phyloP scores from a whole-genome alignment of 352 stramenopile species.

The Phytophthora parvispora region DNA sequence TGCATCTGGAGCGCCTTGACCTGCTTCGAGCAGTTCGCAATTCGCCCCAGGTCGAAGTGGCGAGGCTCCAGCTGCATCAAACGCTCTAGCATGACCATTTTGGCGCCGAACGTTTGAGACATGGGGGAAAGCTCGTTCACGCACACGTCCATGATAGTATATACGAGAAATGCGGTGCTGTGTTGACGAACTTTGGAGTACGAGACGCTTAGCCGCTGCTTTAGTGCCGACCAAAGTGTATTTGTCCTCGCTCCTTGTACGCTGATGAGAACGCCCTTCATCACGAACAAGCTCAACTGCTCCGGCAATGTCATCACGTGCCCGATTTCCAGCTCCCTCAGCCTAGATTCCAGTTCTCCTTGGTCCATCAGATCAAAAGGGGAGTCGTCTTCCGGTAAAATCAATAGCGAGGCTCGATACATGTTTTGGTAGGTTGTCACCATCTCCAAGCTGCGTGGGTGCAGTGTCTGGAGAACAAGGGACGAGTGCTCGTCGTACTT shows the following conservation, averaged over 20 bases:
- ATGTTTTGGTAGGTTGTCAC: constrained; percentile 67
- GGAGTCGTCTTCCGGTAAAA: constrained; percentile 39
- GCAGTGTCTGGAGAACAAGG: constrained; percentile 65
- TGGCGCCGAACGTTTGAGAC: background rate
- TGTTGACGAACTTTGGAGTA: background rate
- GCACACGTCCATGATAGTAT: background rate
- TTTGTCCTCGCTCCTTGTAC: background rate
- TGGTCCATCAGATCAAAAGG: constrained; percentile 63
- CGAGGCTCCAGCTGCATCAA: background rate
- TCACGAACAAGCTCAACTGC: background rate
- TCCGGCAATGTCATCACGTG: background rate
- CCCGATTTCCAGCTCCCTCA: constrained; percentile 47
- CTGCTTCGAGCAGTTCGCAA: constrained; percentile 1
- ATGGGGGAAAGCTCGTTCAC: background rate
- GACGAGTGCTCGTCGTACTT: constrained; percentile 82
- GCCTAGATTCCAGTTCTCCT: constrained; percentile 51
- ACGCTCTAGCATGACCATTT: background rate
- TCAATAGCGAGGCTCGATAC: constrained; percentile 60
- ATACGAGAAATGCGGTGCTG: background rate
- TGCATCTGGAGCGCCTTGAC: background rate
- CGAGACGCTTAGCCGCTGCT: background rate
- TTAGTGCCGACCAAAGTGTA: background rate
- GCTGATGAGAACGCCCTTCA: background rate
- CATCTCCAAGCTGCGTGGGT: constrained; percentile 45
- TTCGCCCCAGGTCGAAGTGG: background rate